phyloP scores from a whole-genome alignment of 2,329 filamentous ascomycete species.

The Tolypocladium sp. region DNA sequence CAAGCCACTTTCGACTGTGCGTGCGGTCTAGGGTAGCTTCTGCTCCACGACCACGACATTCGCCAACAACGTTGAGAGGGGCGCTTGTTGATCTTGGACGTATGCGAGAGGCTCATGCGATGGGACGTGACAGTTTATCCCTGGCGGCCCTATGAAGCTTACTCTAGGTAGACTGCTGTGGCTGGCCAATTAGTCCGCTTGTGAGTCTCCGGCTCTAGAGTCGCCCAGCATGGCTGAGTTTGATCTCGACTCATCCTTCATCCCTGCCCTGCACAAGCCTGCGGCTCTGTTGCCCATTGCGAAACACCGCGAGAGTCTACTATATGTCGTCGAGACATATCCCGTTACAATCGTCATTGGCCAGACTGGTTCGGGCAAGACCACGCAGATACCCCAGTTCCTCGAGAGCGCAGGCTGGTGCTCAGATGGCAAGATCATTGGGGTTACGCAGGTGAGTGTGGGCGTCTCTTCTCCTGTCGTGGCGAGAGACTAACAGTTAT shows the following conservation, averaged over 20 bases:
- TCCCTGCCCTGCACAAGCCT: constrained; percentile 81
- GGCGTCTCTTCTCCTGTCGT: not conserved
- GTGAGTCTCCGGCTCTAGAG: not conserved
- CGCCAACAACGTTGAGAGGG: not conserved
- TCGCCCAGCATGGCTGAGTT: constrained; percentile 41
- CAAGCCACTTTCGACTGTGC: not conserved
- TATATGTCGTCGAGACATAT: constrained; percentile 79
- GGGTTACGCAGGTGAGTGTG: constrained; percentile 70
- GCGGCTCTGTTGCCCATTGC: constrained; percentile 77
- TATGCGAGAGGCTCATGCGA: not conserved
- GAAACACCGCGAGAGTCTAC: constrained; percentile 65
- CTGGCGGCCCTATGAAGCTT: not conserved
- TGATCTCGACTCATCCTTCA: constrained; percentile 50
- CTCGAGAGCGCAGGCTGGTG: constrained; percentile 87
- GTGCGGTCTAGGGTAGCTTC: not conserved
- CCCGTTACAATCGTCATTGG: constrained; percentile 85
- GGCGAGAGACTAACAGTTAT: not conserved
- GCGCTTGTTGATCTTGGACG: not conserved
- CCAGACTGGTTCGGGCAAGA: constrained; percentile 92
- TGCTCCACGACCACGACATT: not conserved
- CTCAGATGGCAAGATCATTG: constrained; percentile 70
- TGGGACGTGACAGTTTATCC: not conserved
- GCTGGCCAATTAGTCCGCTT: not conserved
- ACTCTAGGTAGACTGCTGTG: not conserved
- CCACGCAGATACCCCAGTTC: constrained; percentile 90